These are phyloP conservation scores for Komagataella populi DNA, from an alignment of 805 yeast species.

Conservation along the genomic window DNA sequence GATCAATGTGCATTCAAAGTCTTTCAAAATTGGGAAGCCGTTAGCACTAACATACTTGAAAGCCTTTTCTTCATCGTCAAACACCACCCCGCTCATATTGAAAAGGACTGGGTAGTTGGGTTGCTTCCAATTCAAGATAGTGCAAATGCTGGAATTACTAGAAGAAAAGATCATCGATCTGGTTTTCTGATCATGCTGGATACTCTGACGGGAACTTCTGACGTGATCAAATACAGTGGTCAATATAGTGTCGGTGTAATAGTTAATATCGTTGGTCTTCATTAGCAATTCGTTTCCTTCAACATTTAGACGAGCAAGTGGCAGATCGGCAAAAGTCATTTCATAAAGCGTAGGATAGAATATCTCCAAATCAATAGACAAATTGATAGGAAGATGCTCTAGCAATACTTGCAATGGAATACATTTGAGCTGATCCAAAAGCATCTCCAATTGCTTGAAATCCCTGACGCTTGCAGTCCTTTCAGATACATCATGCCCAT, in stretches of 20 bases:
- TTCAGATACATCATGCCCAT: conserved; percentile 4
- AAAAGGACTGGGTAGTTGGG: conserved; percentile 94
- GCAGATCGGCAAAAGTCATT: conserved; percentile 15
- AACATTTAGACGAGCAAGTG: neutral
- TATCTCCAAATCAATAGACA: conserved; percentile 63
- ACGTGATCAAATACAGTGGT: conserved; percentile 68
- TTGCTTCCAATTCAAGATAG: conserved; percentile 94
- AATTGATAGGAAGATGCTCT: conserved; percentile 35
- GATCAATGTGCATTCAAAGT: conserved; percentile 4
- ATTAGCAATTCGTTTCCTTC: conserved; percentile 6
- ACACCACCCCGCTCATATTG: conserved; percentile 51
- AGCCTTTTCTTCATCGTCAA: conserved; percentile 7
- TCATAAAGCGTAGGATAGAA: conserved; percentile 52
- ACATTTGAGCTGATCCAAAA: conserved; percentile 29
- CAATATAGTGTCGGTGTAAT: conserved; percentile 63
- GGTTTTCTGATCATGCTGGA: conserved; percentile 13
- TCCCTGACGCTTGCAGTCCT: conserved; percentile 7
- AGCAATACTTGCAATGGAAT: conserved; percentile 51
- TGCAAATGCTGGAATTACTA: conserved; percentile 80
- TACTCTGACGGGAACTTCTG: conserved; percentile 27
- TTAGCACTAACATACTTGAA: conserved; percentile 27
- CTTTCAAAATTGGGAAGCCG: conserved; percentile 14
- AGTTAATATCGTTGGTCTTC: conserved; percentile 4
- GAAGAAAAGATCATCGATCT: conserved; percentile 78
- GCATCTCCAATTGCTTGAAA: conserved; percentile 23